These are phyloP conservation scores for grape (Vitis vinifera) DNA, from an alignment of 164 flowering plant genomes.

Conservation along the genomic window ASM3070453v1 NC_081808.1:25288501-25289000, in stretches of 20 bases:
- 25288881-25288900: background rate
- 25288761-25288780: background rate
- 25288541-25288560: slow-evolving; percentile 11
- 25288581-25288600: slow-evolving; percentile 8
- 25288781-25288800: background rate
- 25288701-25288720: slow-evolving; percentile 5
- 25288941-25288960: background rate
- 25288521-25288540: background rate
- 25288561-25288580: background rate
- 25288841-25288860: background rate
- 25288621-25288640: slow-evolving; percentile 6
- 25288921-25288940: background rate
- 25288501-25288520: slow-evolving; percentile 12
- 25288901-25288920: background rate
- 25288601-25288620: slow-evolving; percentile 10
- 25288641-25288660: slow-evolving; percentile 5
- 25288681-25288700: slow-evolving; percentile 2
- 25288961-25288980: background rate
- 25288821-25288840: background rate
- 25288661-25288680: background rate
- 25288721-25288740: background rate
- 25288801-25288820: background rate
- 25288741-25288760: slow-evolving; percentile 4
- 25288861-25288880: background rate
- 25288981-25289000: background rate